Evolutionary conservation across 2,329 filamentous ascomycete genomes (phyloP).

Genomic region (Ascochyta fabae): DNA sequence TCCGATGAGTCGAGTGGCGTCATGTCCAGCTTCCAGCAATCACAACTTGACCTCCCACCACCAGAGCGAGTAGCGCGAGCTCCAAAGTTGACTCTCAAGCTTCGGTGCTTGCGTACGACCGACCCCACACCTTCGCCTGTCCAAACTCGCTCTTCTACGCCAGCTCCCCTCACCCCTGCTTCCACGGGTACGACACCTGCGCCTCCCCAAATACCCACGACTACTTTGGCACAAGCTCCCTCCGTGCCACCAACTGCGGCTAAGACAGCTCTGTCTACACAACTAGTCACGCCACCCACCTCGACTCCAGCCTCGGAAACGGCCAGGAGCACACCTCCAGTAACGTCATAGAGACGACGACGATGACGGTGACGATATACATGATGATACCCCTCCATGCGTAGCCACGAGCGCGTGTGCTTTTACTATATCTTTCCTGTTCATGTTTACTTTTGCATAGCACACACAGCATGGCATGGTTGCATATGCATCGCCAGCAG

Average conservation of each 20-base stretch:
- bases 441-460: constrained; percentile 33
- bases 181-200: constrained; percentile 19
- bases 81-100: constrained; percentile 42
- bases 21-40: constrained; percentile 33
- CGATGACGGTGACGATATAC: constrained; percentile 15
- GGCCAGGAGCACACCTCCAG: constrained; percentile 1
- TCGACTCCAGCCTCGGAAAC: constrained; percentile 12
- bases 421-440: constrained; percentile 6
- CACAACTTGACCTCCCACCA: constrained; percentile 29
- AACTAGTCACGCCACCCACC: constrained; percentile 11
- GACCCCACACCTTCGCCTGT: constrained; percentile 27
- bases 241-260: not conserved
- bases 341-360: constrained; percentile 11
- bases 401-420: constrained; percentile 5
- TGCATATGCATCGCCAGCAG: constrained; percentile 37
- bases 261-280: constrained; percentile 4
- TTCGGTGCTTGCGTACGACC: constrained; percentile 39
- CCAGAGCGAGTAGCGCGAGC: constrained; percentile 28
- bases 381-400: constrained; percentile 31
- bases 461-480: constrained; percentile 38
- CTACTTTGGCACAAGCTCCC: not conserved
- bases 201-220: constrained; percentile 4
- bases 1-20: constrained; percentile 44
- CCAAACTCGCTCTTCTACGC: constrained; percentile 28
- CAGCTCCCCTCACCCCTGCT: constrained; percentile 16